Base-by-base conservation (phyloP, 768 basidiomycete genomes). In the Lyophyllum atratum region DNA sequence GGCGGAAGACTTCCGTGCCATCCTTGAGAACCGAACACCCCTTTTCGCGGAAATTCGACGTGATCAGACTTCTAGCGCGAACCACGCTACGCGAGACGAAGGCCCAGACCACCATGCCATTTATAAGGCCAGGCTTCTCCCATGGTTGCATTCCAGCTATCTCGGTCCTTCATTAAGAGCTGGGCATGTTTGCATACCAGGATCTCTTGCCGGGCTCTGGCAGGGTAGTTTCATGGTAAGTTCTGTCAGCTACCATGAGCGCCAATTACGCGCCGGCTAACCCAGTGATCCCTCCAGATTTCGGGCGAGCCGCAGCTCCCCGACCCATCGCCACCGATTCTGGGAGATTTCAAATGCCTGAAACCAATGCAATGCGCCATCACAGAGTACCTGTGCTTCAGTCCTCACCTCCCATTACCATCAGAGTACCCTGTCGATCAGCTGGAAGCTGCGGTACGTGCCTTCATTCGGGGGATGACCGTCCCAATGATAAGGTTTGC, bases 221-320 rank as follows among this genome's bases (percentile, higher is more conserved):
- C 80, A 86, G 69, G 86, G 86, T 1, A 74, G 73, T 46, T 83
- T 78, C 65, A 82, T 82, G 81, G 86, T 85, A 61, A 65, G 73
- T 65, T 31, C 54, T 54, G n/a, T 49, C 58, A 28, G 39, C 15
- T 15, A 15, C 52, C 42, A 40, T 50, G 57, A 39, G 60, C 40
- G 54, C 34, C 46, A 43, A 28, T 10, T 43, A 25, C 29, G 54
- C 42, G 52, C 24, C 52, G 59, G 57, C 48, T 66, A 34, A 61
- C 55, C 34, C 24, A 47, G 17, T 17, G 26, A 47, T 29, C 42
- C 8, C 46, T 28, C 52, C 22, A 54, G 60, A 40, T 62, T 15
- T 62, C 60, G 31, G 57, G 49, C 46, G 59, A 59, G 34, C 55
- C 63, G 2, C 56, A 53, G 44, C 50, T 54, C 28, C 33, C 50